A percentile compares a stretch with the other conserved stretches of the same genome.
Conservation (phyloP, 257 asterid species). For the Solanum paucissectum region DNA sequence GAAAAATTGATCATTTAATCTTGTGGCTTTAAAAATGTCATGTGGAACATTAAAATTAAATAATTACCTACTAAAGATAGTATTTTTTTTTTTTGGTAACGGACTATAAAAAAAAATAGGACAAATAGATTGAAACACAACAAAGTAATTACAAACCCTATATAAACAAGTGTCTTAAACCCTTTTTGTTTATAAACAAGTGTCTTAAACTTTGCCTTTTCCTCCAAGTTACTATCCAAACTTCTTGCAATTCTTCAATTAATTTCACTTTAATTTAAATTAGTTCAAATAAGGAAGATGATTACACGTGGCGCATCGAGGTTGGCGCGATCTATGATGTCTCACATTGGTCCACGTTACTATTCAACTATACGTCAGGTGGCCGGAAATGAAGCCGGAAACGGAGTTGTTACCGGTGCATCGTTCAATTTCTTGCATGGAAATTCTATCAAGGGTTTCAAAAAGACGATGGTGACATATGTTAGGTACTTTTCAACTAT, state of each 20-base stretch:
- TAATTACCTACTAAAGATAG: too few species aligned
- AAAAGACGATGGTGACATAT: slow-evolving; percentile 5
- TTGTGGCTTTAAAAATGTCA: too few species aligned
- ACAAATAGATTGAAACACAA: too few species aligned
- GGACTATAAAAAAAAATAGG: too few species aligned
- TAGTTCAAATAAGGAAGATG: slow-evolving; percentile 11
- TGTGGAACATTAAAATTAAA: too few species aligned
- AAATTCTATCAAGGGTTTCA: slow-evolving; percentile 3
- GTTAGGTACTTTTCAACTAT: slow-evolving; percentile 6
- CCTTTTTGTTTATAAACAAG: not conserved
- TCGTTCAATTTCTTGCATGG: not conserved
- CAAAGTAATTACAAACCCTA: not conserved
- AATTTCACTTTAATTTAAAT: not conserved
- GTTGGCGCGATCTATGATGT: slow-evolving; percentile 20
- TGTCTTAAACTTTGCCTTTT: not conserved
- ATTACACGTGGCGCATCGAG: slow-evolving; percentile 36
- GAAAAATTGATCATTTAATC: too few species aligned
- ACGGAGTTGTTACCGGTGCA: not conserved
- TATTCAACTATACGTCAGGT: slow-evolving; percentile 16
- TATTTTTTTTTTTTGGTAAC: too few species aligned
- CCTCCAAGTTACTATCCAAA: slow-evolving; percentile 15
- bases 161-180: not conserved
- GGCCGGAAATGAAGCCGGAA: not conserved
- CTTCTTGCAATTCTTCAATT: slow-evolving; percentile 7
- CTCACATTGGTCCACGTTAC: slow-evolving; percentile 26